Base-by-base conservation (phyloP, 768 basidiomycete genomes). In the Leccinum fibrillosum region DNA sequence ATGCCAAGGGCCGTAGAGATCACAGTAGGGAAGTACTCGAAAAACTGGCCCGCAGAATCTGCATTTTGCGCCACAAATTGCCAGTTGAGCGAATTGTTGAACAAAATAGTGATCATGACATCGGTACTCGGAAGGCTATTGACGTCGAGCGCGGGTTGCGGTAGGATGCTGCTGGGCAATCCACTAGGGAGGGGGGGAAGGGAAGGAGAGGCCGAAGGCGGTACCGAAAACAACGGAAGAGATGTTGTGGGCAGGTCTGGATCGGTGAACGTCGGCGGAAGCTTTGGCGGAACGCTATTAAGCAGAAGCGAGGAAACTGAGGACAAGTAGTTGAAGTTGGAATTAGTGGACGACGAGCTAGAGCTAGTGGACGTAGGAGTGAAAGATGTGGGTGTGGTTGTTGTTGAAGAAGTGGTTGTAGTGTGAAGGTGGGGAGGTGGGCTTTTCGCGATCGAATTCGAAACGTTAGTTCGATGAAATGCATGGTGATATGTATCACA, bases 41-140 rank as follows among this genome's bases (percentile, higher is more conserved):
- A 90, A 45, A 98, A 78, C 75, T 98, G 92, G 50, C 80, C 86
- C 2, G 83, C 78, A 1, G 89, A 81, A 55, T 86, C 76, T 8
- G 72, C 58, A 58, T 77, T 84, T 13, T 62, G 62, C 42, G 85
- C 82, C 4, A 94, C 89, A 62, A 86, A 91, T 0, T 63, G 19
- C 93, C 93, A 95, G 56, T 80, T 80, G 58, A 94, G 75, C 23
- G 70, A 72, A 1, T 58, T 65, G 4, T 84, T 79, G 71, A 92
- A 88, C 60, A 91, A 65, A 42, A 95, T 64, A 53, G 81, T 88
- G 69, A 93, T 82, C 59, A 86, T 58, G 11, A 78, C 76, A 57
- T 75, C 81, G 0, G 71, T 78, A 13, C 48, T 54, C 30, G 73
- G 66, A 48, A 82, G 57, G 59, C 72, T 74, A 21, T 61, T 63